These are phyloP conservation scores for Pneumocystis murina DNA, from an alignment of 1,139 yeast species.

Conservation along the genomic window DNA sequence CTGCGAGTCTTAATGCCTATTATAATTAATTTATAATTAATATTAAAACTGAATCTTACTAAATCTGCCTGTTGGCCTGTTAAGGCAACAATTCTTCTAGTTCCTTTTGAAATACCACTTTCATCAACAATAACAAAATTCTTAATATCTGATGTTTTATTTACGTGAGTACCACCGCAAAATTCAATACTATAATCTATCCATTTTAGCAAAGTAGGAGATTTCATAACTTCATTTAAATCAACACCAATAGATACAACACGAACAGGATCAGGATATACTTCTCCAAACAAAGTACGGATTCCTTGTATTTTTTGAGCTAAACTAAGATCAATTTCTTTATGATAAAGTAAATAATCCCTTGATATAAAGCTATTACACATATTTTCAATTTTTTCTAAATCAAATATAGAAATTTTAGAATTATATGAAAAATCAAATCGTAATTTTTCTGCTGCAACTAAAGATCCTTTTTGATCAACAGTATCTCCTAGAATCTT, in stretches of 20 bases:
- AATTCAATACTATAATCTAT: conserved; percentile 67
- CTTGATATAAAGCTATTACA: conserved; percentile 56
- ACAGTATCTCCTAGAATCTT: conserved; percentile 74
- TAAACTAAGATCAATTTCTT: conserved; percentile 58
- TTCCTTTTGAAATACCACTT: conserved; percentile 96
- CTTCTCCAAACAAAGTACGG: conserved; percentile 97
- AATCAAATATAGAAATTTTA: conserved; percentile 50
- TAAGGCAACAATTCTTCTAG: conserved; percentile 93
- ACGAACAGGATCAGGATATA: conserved; percentile 96
- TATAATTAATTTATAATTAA: not conserved
- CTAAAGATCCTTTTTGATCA: conserved; percentile 94
- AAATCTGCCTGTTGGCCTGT: conserved; percentile 79
- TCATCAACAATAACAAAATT: conserved; percentile 83
- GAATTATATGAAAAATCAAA: conserved; percentile 91
- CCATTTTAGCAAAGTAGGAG: conserved; percentile 68
- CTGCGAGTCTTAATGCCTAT: conserved; percentile 66
- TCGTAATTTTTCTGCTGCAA: conserved; percentile 85
- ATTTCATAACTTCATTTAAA: conserved; percentile 58
- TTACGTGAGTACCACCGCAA: conserved; percentile 98
- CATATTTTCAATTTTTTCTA: conserved; percentile 59
- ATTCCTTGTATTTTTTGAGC: conserved; percentile 71
- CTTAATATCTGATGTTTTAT: conserved; percentile 82
- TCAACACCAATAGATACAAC: conserved; percentile 92
- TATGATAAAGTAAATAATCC: conserved; percentile 58
- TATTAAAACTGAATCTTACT: not conserved